phyloP scores from a whole-genome alignment of 768 basidiomycete genomes.

The Asterophora parasitica region DNA sequence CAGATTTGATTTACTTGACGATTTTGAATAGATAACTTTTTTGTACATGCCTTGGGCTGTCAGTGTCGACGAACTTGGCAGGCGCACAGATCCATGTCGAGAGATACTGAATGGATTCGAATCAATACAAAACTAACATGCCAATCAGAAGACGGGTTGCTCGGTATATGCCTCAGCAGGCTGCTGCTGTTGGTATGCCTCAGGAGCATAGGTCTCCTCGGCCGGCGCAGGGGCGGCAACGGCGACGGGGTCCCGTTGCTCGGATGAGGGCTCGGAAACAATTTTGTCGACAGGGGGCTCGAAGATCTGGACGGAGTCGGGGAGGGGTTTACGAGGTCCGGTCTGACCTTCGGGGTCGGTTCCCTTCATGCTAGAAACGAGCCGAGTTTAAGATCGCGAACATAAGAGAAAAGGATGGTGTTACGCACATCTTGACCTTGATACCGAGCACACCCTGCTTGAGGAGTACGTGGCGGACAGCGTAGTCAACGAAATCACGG shows the following conservation, averaged over 20 bases:
- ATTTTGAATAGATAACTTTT: neutral
- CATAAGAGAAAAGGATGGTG: neutral
- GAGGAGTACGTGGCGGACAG: slow-evolving; percentile 96
- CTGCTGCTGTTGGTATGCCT: slow-evolving; percentile 34
- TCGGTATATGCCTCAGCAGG: slow-evolving; percentile 33
- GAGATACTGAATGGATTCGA: slow-evolving; percentile 4
- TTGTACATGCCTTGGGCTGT: neutral
- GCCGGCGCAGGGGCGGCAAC: slow-evolving; percentile 45
- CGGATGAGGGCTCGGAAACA: slow-evolving; percentile 83
- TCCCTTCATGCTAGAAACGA: slow-evolving; percentile 80
- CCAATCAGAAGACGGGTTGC: slow-evolving; percentile 56
- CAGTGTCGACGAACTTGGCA: no score
- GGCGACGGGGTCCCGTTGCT: slow-evolving; percentile 70
- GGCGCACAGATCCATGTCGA: no score
- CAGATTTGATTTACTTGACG: no score
- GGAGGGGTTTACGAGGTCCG: slow-evolving; percentile 91
- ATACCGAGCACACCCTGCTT: slow-evolving; percentile 99
- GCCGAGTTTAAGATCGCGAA: slow-evolving; percentile 6
- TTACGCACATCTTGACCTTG: slow-evolving; percentile 94
- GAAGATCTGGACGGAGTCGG: slow-evolving; percentile 87
- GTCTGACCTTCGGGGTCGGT: slow-evolving; percentile 86
- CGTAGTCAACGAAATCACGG: slow-evolving; percentile 94
- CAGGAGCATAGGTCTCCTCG: slow-evolving; percentile 46
- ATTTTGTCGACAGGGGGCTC: slow-evolving; percentile 91
- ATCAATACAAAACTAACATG: slow-evolving; percentile 10